Evolutionary conservation across 2,329 filamentous ascomycete genomes (phyloP).

Genomic region (Aureobasidium sp.): DNA sequence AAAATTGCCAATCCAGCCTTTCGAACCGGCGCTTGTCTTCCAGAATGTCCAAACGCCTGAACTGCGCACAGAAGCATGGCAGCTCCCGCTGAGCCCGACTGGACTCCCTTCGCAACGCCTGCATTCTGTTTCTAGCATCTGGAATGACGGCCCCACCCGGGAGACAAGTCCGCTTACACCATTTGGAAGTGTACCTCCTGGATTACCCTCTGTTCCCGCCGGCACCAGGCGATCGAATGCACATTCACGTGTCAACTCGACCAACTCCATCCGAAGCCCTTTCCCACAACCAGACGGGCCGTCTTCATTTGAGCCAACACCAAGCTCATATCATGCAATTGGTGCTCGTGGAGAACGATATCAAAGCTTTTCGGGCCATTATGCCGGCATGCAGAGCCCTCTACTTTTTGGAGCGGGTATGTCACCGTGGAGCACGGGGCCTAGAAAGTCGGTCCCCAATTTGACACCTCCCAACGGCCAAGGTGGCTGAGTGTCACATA

Average conservation of each 20-base stretch:
- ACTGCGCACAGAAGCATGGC: constrained; percentile 9
- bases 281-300: constrained; percentile 12
- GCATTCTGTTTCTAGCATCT: constrained; percentile 27
- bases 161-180: constrained; percentile 11
- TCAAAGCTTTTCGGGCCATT: constrained; percentile 23
- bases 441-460: constrained; percentile 15
- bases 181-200: neutral
- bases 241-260: constrained; percentile 40
- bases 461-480: constrained; percentile 20
- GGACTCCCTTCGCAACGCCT: constrained; percentile 20
- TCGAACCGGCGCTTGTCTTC: neutral
- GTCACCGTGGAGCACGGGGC: constrained; percentile 32
- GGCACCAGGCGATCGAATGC: constrained; percentile 7
- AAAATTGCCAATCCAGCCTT: neutral
- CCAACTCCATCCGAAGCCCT: constrained; percentile 34
- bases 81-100: constrained; percentile 2
- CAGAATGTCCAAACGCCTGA: constrained; percentile 7
- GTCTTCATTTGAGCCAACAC: constrained; percentile 20
- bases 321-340: constrained; percentile 21
- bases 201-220: neutral
- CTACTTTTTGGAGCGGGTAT: constrained; percentile 35
- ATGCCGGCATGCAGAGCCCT: constrained; percentile 34
- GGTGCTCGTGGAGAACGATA: constrained; percentile 1
- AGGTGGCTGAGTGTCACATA: constrained; percentile 5
- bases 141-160: constrained; percentile 21